Evolutionary conservation across 1,284 basidiomycete genomes (phyloP), one percentile per base, ranked within the genome.

Genomic region (Lentinula novae-zelandiae): DNA sequence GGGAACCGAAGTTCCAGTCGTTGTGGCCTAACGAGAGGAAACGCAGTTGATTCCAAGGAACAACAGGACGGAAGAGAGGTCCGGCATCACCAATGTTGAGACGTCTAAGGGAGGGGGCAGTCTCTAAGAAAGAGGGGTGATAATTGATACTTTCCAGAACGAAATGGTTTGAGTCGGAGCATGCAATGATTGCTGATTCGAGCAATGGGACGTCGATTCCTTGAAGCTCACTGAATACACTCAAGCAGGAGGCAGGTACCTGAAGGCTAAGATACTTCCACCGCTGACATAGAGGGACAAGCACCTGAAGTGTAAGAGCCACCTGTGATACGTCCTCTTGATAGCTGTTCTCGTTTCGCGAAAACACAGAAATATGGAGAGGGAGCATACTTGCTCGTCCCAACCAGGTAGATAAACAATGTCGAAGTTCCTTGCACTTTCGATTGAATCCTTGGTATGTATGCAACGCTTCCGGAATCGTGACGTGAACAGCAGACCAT

Each of bases 251-350:
- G 22, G 33, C 40, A 34, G 50, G 51, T 15, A 59, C 40, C 15
- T 46, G 40, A 6, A 59, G 51, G 27, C n/a, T 42, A 12, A 59
- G 50, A 51, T 59, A 53, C 27, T 46, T 53, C 58, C 58, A 59
- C 10, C 48, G 58, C 20, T 22, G 31, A 36, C 31, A 12, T 0
- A 27, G 22, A 17, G 58, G 58, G 12, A 53, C 27, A 17, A 59
- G 50, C 10, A 53, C 8, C 31, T 48, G 10, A 5, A 59, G 58
- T 10, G 20, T 53, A 7, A 7, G 15, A 22, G 50, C 13, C 22
- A 44, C 51, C 6, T 59, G 50, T 13, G 10, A 10, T 7, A 53
- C 52, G 22, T 59, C 51, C 5, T 59, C 33, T n/a, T 46, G 50
- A 38, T 46, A 44, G 9, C n/a, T 46, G 38, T 48, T 31, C 10